These are phyloP conservation scores for Penicillium canariense DNA, from an alignment of 495 filamentous ascomycete genomes.

Conservation along the genomic window DNA sequence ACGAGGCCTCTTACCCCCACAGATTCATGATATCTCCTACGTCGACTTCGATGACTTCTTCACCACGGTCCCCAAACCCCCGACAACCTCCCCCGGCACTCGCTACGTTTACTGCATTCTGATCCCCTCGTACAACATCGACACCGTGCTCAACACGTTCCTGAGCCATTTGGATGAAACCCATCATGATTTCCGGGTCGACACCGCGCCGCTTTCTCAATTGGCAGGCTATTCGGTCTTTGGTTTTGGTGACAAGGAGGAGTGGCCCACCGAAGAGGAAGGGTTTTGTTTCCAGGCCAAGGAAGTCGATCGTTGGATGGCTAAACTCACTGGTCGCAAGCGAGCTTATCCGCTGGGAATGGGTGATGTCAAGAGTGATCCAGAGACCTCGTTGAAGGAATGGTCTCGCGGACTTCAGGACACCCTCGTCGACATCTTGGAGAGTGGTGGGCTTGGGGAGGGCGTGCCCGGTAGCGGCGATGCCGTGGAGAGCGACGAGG, in stretches of 20 bases:
- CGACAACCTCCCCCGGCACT: slow-evolving; percentile 48
- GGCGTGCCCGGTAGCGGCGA: slow-evolving; percentile 80
- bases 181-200: slow-evolving; percentile 92
- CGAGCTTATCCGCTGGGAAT: slow-evolving; percentile 81
- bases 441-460: slow-evolving; percentile 68
- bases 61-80: slow-evolving; percentile 52
- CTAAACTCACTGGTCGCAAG: slow-evolving; percentile 78
- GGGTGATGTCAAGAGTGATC: slow-evolving; percentile 78
- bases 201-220: slow-evolving; percentile 74
- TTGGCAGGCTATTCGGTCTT: slow-evolving; percentile 89
- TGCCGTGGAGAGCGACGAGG: slow-evolving; percentile 77
- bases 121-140: slow-evolving; percentile 88
- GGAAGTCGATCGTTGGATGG: slow-evolving; percentile 92
- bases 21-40: slow-evolving; percentile 76
- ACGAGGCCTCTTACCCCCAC: slow-evolving; percentile 51
- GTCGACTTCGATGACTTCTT: slow-evolving; percentile 93
- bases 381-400: slow-evolving; percentile 60
- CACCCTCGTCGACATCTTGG: slow-evolving; percentile 59
- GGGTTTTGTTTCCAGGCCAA: slow-evolving; percentile 90
- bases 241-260: slow-evolving; percentile 86
- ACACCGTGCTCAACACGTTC: slow-evolving; percentile 79
- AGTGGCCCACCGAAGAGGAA: slow-evolving; percentile 85
- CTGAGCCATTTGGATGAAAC: slow-evolving; percentile 83
- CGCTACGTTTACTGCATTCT: slow-evolving; percentile 80
- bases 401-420: slow-evolving; percentile 77